Base-by-base conservation (phyloP, 768 basidiomycete species). In the Lactarius indigo region DNA sequence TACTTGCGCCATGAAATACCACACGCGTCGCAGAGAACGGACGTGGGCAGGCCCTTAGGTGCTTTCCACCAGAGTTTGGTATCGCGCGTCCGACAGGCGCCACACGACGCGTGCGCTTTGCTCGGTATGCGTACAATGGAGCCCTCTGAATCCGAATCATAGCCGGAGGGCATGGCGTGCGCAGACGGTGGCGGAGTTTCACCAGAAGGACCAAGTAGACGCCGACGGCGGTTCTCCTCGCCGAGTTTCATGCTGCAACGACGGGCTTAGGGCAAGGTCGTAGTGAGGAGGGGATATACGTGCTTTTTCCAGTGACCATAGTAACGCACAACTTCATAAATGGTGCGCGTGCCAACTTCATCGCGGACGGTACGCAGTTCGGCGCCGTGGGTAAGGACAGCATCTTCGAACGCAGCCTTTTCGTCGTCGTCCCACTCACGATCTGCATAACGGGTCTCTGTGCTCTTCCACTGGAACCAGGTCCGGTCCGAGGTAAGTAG, bases 1-100 rank as follows among this genome's bases (percentile, higher is more conserved):
- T 97, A 97, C 77, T 96, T 97, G 71, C 94, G 82, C 90, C 93
- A 97, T 69, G 90, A 90, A 55, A 86, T 84, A 15, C 94, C 94
- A 73, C 94, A 97, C 33, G 76, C 81, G 56, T 96, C 92, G 74
- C 94, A 97, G 61, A 96, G 85, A 44, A 94, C 84, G 65, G 82
- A 83, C 2, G 89, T 89, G 0, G 82, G 76, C n/a, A 96, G 82
- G 26, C 90, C 91, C 74, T 92, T 92, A 2, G 94, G 95, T 17
- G 94, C 93, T 75, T 91, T 92, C 93, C 93, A 97, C 94, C 94
- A 97, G 3, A 77, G 78, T 42, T 81, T 81, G 7, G 90, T 90
- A 66, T 93, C 91, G 63, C 88, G 87, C 8, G 90, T 91, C 58
- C 90, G 82, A 75, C 94, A 97, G 3, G 92, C 91, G 41, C 91